Conservation (phyloP, 768 basidiomycete genomes). For the Rhizopogon rudus region DNA sequence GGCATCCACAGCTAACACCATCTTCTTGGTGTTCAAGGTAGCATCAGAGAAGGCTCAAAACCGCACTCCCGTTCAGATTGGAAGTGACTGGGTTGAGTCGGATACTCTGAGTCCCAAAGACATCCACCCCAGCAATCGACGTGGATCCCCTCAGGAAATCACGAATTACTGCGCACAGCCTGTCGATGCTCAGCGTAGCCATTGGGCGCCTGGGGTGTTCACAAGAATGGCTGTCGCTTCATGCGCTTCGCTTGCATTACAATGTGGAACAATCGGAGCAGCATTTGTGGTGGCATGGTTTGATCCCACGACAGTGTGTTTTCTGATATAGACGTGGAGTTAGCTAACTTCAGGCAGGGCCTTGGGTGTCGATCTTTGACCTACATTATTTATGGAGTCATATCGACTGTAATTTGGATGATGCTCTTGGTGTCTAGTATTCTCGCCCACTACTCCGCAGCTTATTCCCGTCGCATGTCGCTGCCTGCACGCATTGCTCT, state of each 20-base stretch:
- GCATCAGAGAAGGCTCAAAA: slow-evolving; percentile 7
- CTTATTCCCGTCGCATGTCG: too few relatives aligned
- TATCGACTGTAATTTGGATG: slow-evolving; percentile 17
- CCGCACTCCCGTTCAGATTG: slow-evolving; percentile 5
- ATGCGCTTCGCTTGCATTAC: slow-evolving; percentile 10
- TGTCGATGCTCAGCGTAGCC: neutral
- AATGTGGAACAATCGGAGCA: slow-evolving; percentile 21
- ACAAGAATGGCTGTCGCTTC: slow-evolving; percentile 15
- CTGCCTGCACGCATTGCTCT: neutral
- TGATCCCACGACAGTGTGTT: slow-evolving; percentile 14
- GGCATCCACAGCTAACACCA: too few relatives aligned
- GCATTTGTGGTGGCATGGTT: slow-evolving; percentile 16
- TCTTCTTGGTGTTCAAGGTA: neutral
- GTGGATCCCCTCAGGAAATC: neutral
- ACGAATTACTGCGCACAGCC: neutral
- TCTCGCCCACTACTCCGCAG: neutral
- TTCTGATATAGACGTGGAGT: too few relatives aligned
- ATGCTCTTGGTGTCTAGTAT: slow-evolving; percentile 9
- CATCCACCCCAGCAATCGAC: too few relatives aligned
- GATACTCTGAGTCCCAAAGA: too few relatives aligned
- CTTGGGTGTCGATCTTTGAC: slow-evolving; percentile 18
- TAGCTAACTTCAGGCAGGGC: neutral
- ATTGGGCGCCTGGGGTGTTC: slow-evolving; percentile 13
- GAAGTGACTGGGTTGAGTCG: neutral
- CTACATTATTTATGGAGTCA: slow-evolving; percentile 15